Conservation (phyloP, 108 stramenopile genomes). For the Cylindrotheca closterium region DNA sequence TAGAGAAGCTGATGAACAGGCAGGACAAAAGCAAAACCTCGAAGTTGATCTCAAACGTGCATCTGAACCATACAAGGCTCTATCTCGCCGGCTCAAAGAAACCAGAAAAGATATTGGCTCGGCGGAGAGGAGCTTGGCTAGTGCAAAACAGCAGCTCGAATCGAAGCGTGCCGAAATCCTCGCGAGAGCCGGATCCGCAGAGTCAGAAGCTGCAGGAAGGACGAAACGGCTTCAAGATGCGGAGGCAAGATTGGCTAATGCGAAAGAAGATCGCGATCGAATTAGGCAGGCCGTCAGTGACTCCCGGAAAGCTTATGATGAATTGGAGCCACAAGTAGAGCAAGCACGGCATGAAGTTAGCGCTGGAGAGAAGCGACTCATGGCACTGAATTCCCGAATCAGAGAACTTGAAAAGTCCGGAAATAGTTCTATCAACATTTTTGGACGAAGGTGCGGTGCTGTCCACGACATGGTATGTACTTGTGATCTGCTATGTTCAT, state of each 20-base stretch:
- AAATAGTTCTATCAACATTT: conserved; percentile 58
- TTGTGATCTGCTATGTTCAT: too few relatives aligned
- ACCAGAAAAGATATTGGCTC: conserved; percentile 34
- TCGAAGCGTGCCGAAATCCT: conserved; percentile 59
- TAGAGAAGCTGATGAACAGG: conserved; percentile 58
- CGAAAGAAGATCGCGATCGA: conserved; percentile 43
- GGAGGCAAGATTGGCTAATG: conserved; percentile 41
- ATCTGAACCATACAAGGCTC: conserved; percentile 43
- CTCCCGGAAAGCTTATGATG: conserved; percentile 41
- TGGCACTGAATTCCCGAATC: conserved; percentile 42
- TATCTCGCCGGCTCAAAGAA: conserved; percentile 40
- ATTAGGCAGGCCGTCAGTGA: conserved; percentile 36
- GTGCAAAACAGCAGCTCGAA: conserved; percentile 53
- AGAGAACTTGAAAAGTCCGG: conserved; percentile 44
- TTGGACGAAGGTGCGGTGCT: conserved; percentile 51
- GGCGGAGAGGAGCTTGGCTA: conserved; percentile 28
- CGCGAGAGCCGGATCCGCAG: conserved; percentile 52
- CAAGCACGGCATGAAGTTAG: conserved; percentile 32
- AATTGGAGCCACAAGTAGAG: conserved; percentile 40
- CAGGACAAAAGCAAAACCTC: conserved; percentile 45
- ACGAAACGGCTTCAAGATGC: conserved; percentile 25
- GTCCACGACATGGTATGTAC: conserved; percentile 18
- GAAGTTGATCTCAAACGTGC: conserved; percentile 56
- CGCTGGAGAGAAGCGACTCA: conserved; percentile 32
- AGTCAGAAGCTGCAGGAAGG: conserved; percentile 56